Conservation (phyloP, 176 grass and related monocot species). For the Ananas comosus region DNA sequence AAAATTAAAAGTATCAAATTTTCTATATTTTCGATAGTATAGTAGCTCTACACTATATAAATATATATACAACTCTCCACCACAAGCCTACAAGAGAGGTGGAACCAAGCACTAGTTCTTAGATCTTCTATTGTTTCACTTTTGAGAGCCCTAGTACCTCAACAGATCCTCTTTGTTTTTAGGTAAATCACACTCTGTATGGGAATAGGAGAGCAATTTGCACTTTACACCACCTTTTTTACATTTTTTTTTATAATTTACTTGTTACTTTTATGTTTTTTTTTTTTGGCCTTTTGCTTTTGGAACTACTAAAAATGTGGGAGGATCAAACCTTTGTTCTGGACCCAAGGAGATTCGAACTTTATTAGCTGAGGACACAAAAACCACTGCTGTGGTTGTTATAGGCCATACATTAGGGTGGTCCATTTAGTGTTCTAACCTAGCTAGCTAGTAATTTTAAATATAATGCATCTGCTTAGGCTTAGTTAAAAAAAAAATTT, state of each 20-base stretch:
- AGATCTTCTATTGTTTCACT: constrained; percentile 35
- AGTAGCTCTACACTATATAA: too few relatives aligned
- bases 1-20: too few relatives aligned
- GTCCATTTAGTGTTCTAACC: not conserved
- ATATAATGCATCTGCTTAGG: too few relatives aligned
- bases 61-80: not conserved
- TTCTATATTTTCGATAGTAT: not conserved
- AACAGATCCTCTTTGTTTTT: constrained; percentile 26
- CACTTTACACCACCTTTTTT: constrained; percentile 27
- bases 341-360: constrained; percentile 47
- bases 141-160: constrained; percentile 32
- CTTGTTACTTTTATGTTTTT: not conserved
- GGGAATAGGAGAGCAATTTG: constrained; percentile 43
- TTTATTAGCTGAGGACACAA: constrained; percentile 29
- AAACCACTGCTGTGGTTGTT: constrained; percentile 15
- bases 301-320: constrained; percentile 43
- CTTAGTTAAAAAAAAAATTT: too few relatives aligned
- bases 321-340: constrained; percentile 31
- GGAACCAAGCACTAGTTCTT: constrained; percentile 22
- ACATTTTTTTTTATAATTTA: not conserved
- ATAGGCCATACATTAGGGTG: constrained; percentile 14
- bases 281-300: constrained; percentile 26
- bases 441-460: too few relatives aligned
- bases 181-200: constrained; percentile 35
- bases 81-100: not conserved